Percentiles rank a stretch among this genome's conserved stretches.
phyloP scores from a whole-genome alignment of 768 basidiomycete species.

The Russula dissimulans region DNA sequence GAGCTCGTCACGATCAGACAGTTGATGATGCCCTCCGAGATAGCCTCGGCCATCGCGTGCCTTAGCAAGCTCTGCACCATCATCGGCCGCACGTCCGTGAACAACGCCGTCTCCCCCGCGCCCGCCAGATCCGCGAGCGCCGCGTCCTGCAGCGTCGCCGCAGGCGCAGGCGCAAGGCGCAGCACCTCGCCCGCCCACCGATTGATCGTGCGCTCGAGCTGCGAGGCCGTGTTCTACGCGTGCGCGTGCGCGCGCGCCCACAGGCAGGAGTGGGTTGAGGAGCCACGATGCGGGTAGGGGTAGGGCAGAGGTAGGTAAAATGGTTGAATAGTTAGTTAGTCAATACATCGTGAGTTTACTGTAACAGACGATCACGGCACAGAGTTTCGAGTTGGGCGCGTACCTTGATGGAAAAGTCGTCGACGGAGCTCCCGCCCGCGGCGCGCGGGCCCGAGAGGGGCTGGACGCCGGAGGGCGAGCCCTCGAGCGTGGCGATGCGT shows the following conservation, averaged over 20 bases:
- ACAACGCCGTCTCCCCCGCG: slow-evolving; percentile 32
- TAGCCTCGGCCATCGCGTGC: slow-evolving; percentile 70
- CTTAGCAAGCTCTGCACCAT: slow-evolving; percentile 72
- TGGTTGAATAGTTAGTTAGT: no score
- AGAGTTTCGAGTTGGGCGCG: neutral
- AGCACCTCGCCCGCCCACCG: slow-evolving; percentile 79
- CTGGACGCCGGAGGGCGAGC: slow-evolving; percentile 33
- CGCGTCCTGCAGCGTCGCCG: slow-evolving; percentile 47
- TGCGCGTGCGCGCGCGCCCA: neutral
- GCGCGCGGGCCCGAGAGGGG: slow-evolving; percentile 26
- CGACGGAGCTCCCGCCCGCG: slow-evolving; percentile 56
- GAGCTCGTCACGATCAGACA: slow-evolving; percentile 82
- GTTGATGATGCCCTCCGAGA: slow-evolving; percentile 74
- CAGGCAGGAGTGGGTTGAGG: no score
- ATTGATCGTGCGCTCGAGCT: slow-evolving; percentile 72
- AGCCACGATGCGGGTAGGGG: no score
- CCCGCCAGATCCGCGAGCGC: slow-evolving; percentile 50
- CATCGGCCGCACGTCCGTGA: slow-evolving; percentile 39
- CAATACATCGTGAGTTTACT: no score
- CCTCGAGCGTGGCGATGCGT: slow-evolving; percentile 69
- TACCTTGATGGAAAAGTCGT: slow-evolving; percentile 85
- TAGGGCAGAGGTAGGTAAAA: neutral
- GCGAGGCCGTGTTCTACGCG: slow-evolving; percentile 54
- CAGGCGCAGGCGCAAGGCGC: slow-evolving; percentile 43
- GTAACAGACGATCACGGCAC: no score